Percentiles rank a stretch among this genome's conserved stretches.
These are phyloP conservation scores for Austroboletus eburneus DNA, from an alignment of 768 basidiomycete genomes.

Conservation along the genomic window DNA sequence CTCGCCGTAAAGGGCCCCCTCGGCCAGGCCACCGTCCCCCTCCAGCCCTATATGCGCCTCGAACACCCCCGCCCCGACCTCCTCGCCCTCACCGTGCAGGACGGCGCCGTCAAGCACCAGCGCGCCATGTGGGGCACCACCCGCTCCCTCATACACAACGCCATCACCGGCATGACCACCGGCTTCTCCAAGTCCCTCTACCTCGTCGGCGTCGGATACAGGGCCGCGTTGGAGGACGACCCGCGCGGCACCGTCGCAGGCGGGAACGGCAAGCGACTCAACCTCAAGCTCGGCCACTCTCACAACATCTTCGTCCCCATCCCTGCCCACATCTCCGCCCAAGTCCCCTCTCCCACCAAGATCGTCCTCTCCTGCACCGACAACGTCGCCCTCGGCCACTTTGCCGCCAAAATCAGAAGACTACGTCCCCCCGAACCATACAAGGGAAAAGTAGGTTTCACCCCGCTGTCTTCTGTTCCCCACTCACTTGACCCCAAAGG, in stretches of 20 bases:
- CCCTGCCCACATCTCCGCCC: slow-evolving; percentile 74
- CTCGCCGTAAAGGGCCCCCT: slow-evolving; percentile 58
- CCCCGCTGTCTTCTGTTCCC: background rate
- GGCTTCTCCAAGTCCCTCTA: slow-evolving; percentile 82
- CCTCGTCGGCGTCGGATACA: slow-evolving; percentile 93
- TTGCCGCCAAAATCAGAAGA: slow-evolving; percentile 79
- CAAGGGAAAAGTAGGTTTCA: slow-evolving; percentile 82
- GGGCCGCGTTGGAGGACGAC: slow-evolving; percentile 81
- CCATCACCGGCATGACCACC: slow-evolving; percentile 83
- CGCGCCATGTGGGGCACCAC: slow-evolving; percentile 95
- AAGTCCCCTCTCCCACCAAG: slow-evolving; percentile 79
- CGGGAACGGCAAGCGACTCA: slow-evolving; percentile 63
- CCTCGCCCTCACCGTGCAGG: slow-evolving; percentile 43
- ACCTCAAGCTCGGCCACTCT: slow-evolving; percentile 91
- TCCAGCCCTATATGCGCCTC: slow-evolving; percentile 45
- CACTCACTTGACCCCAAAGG: slow-evolving; percentile 43
- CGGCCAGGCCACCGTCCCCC: slow-evolving; percentile 45
- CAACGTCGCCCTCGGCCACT: slow-evolving; percentile 84
- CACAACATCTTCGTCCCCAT: slow-evolving; percentile 83
- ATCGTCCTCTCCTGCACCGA: slow-evolving; percentile 80
- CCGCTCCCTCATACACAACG: slow-evolving; percentile 84
- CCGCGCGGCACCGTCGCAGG: slow-evolving; percentile 58
- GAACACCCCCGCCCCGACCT: slow-evolving; percentile 30
- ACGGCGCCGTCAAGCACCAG: slow-evolving; percentile 69
- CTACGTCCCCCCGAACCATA: slow-evolving; percentile 94